A percentile compares a stretch with the other conserved stretches of the same genome.
Evolutionary conservation across 768 basidiomycete genomes (phyloP).

Genomic region (Lentinus brumalis): DNA sequence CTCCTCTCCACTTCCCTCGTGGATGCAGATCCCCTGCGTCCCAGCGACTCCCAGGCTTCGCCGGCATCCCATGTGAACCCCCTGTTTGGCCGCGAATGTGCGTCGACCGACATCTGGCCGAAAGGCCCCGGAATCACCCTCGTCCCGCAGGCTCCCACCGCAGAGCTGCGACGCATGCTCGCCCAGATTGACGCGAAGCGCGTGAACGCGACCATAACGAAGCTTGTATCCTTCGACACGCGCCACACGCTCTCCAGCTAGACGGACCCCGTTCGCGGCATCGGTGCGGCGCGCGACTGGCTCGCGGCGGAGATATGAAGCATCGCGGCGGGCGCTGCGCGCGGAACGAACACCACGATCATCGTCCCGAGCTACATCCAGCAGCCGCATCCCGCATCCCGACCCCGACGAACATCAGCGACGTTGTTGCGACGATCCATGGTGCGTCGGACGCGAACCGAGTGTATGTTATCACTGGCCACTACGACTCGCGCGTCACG

Average conservation of each 20-base stretch:
- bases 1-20: constrained; percentile 12
- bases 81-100: constrained; percentile 24
- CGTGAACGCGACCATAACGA: constrained; percentile 48
- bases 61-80: constrained; percentile 8
- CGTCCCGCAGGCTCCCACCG: constrained; percentile 43
- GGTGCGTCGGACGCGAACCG: constrained; percentile 52
- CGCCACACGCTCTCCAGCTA: constrained; percentile 55
- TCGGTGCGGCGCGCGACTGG: constrained; percentile 60
- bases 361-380: constrained; percentile 50
- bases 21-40: background rate
- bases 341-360: constrained; percentile 35
- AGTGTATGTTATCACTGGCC: constrained; percentile 54
- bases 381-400: constrained; percentile 37
- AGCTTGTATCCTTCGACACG: constrained; percentile 58
- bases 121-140: constrained; percentile 47
- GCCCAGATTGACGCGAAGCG: constrained; percentile 46
- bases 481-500: constrained; percentile 54
- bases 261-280: constrained; percentile 52
- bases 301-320: constrained; percentile 49
- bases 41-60: background rate
- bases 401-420: constrained; percentile 48
- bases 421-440: constrained; percentile 51
- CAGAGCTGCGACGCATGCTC: constrained; percentile 48
- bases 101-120: constrained; percentile 43
- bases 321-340: constrained; percentile 44